Percentiles rank a stretch among this genome's conserved stretches.
These are phyloP conservation scores for Paspalum notatum DNA, from an alignment of 176 grass and related monocot species.

Conservation along the genomic window DNA sequence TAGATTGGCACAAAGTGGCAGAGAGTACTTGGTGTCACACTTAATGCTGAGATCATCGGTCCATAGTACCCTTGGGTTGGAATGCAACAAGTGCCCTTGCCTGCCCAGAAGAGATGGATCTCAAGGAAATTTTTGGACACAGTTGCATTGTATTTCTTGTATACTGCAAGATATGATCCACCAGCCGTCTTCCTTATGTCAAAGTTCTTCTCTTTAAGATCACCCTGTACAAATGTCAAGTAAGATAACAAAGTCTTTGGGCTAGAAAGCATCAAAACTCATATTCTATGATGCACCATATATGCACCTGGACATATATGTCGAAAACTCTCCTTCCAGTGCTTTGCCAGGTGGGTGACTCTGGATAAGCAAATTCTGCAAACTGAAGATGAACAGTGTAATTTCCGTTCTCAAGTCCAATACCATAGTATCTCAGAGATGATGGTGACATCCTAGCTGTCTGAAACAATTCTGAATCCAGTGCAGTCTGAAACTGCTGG, in stretches of 20 bases:
- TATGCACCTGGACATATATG: conserved; percentile 86
- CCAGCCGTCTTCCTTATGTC: conserved; percentile 48
- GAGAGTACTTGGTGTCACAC: conserved; percentile 62
- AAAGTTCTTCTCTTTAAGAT: conserved; percentile 75
- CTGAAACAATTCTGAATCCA: conserved; percentile 25
- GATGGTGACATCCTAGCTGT: conserved; percentile 32
- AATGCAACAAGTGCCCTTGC: conserved; percentile 88
- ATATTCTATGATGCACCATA: not conserved
- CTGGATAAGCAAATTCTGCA: conserved; percentile 38
- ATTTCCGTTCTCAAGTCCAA: conserved; percentile 29
- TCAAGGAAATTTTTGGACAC: conserved; percentile 88
- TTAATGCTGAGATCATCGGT: conserved; percentile 73
- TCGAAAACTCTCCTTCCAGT: conserved; percentile 80
- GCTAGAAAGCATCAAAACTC: not conserved
- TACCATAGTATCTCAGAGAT: conserved; percentile 10
- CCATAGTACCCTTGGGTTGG: conserved; percentile 78
- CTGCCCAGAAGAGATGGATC: conserved; percentile 97
- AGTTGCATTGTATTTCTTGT: conserved; percentile 31
- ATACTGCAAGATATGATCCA: conserved; percentile 17
- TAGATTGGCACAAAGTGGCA: not conserved
- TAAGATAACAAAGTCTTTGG: not conserved
- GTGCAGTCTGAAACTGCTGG: conserved; percentile 15
- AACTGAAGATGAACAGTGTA: conserved; percentile 28
- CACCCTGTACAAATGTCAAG: conserved; percentile 59
- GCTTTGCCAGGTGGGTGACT: conserved; percentile 56